Evolutionary conservation across 306 rosid species (phyloP).

Genomic region (Inga leiocalycina): DNA sequence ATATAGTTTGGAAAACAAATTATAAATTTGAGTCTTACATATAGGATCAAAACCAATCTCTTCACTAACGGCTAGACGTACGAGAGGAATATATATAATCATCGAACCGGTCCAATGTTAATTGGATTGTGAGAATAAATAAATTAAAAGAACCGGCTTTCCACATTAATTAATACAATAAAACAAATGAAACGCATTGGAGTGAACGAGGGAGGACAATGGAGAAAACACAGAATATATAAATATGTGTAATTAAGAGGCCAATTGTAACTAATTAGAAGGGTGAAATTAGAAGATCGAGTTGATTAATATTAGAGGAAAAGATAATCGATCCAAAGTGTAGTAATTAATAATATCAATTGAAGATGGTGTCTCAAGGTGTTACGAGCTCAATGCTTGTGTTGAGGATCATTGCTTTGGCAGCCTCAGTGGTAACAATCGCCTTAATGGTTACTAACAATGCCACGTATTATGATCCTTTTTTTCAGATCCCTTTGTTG

Average conservation of each 20-base stretch:
- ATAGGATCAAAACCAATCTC: too few relatives aligned
- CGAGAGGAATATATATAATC: background rate
- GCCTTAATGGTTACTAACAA: conserved; percentile 36
- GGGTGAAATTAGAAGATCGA: background rate
- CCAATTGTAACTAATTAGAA: background rate
- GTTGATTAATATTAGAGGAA: background rate
- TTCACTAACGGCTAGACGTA: too few relatives aligned
- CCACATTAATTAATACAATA: background rate
- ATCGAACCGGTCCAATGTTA: background rate
- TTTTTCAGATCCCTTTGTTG: background rate
- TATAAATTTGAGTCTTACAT: too few relatives aligned
- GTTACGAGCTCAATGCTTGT: conserved; percentile 42
- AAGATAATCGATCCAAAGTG: background rate
- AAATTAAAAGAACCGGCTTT: background rate
- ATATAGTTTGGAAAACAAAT: too few relatives aligned
- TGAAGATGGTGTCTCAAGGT: conserved; percentile 40
- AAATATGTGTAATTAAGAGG: background rate
- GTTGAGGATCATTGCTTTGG: conserved; percentile 51
- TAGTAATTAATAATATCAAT: too few relatives aligned
- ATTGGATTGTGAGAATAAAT: background rate
- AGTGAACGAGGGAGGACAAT: conserved; percentile 32
- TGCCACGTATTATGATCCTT: background rate
- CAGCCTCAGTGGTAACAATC: conserved; percentile 38
- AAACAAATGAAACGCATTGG: conserved; percentile 36
- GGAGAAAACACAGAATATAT: background rate